phyloP scores from a whole-genome alignment of 1,284 basidiomycete genomes.

The Ceratorhiza oryzae-sativae region DNA sequence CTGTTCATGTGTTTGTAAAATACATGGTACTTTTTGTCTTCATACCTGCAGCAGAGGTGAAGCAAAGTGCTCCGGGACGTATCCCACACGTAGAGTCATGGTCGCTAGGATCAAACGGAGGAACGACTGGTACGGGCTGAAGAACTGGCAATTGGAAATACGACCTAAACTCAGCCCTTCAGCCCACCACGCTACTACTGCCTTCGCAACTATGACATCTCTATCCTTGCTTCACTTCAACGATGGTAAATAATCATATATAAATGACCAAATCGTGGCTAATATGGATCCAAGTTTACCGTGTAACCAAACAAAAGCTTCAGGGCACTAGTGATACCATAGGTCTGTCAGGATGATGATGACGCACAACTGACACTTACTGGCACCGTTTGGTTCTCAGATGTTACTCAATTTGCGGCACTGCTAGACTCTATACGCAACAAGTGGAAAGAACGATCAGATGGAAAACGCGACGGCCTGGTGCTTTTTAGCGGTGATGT shows the following conservation, averaged over 20 bases:
- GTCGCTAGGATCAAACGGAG: neutral
- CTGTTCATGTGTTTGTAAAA: slow-evolving; percentile 48
- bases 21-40: neutral
- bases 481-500: slow-evolving; percentile 89
- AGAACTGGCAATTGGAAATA: neutral
- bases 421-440: slow-evolving; percentile 65
- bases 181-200: neutral
- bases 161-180: neutral
- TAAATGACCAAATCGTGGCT: neutral
- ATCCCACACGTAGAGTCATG: slow-evolving; percentile 51
- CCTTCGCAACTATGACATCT: slow-evolving; percentile 18
- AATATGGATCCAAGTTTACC: slow-evolving; percentile 58
- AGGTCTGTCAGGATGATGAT: slow-evolving; percentile 45
- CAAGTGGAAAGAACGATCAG: slow-evolving; percentile 59
- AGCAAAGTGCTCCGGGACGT: slow-evolving; percentile 89
- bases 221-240: slow-evolving; percentile 45
- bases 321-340: slow-evolving; percentile 64
- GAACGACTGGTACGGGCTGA: neutral
- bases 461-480: slow-evolving; percentile 72
- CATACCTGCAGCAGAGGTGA: slow-evolving; percentile 70
- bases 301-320: slow-evolving; percentile 73
- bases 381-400: neutral
- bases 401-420: slow-evolving; percentile 76
- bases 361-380: neutral
- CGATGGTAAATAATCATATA: slow-evolving; percentile 41